phyloP scores from a whole-genome alignment of 768 basidiomycete species.

The Epithele typhae region DNA sequence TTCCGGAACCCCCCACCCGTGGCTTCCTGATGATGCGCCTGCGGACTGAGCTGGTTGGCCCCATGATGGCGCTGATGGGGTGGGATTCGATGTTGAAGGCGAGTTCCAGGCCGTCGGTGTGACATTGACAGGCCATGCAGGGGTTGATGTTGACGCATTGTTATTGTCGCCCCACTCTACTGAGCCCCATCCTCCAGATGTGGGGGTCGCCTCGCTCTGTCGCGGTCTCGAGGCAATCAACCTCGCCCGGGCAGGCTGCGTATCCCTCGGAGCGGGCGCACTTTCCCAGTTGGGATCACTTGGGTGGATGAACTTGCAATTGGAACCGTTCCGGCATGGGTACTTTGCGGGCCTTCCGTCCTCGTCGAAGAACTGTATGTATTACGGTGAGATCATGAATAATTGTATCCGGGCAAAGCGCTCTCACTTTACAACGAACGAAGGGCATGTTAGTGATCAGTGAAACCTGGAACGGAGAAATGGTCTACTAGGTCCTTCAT shows the following conservation, averaged over 20 bases:
- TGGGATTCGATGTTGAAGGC: no score
- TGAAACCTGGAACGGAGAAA: no score
- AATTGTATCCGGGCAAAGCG: conserved; percentile 12
- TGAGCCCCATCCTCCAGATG: background rate
- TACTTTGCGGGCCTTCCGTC: conserved; percentile 25
- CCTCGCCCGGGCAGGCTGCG: background rate
- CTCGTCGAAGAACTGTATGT: conserved; percentile 22
- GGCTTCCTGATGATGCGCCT: no score
- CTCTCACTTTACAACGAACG: conserved; percentile 15
- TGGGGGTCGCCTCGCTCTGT: background rate
- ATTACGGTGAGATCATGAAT: background rate
- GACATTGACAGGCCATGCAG: background rate
- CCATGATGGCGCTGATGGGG: no score
- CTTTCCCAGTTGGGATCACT: conserved; percentile 28
- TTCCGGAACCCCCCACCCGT: no score
- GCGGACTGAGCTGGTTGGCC: no score
- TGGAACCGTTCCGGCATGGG: conserved; percentile 25
- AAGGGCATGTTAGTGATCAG: conserved; percentile 3
- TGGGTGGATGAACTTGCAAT: conserved; percentile 31
- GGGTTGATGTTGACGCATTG: background rate
- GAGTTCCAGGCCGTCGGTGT: background rate
- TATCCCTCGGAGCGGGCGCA: conserved; percentile 13
- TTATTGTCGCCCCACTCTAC: background rate
- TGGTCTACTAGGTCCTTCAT: no score
- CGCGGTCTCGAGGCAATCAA: background rate